Conservation (phyloP, 441 rosid species). For the Brassica balearica region DNA sequence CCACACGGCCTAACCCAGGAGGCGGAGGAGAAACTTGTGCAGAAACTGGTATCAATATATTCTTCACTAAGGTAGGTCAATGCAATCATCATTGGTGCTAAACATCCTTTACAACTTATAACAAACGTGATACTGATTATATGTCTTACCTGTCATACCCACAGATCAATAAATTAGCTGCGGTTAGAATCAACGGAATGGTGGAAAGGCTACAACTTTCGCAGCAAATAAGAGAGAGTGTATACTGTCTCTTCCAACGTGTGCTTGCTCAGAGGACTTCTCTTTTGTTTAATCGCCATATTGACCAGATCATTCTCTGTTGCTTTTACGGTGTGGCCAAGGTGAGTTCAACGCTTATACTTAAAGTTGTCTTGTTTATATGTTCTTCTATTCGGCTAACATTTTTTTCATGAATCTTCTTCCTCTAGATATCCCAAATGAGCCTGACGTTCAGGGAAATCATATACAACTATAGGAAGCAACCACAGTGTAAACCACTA, state of each 20-base stretch:
- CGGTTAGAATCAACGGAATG: slow-evolving; percentile 96
- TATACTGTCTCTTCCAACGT: slow-evolving; percentile 83
- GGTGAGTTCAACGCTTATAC: slow-evolving; percentile 54
- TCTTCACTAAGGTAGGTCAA: slow-evolving; percentile 77
- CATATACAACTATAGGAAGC: slow-evolving; percentile 90
- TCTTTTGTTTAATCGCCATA: slow-evolving; percentile 91
- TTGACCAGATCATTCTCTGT: slow-evolving; percentile 97
- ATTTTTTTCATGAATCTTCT: slow-evolving; percentile 20
- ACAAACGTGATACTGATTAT: slow-evolving; percentile 1
- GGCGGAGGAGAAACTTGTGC: slow-evolving; percentile 99
- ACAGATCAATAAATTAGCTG: slow-evolving; percentile 95
- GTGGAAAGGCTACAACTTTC: slow-evolving; percentile 90
- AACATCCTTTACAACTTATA: neutral
- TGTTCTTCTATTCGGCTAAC: slow-evolving; percentile 32
- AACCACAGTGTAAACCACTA: slow-evolving; percentile 94
- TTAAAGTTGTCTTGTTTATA: slow-evolving; percentile 22
- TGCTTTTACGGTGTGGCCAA: slow-evolving; percentile 96
- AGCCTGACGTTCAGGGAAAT: slow-evolving; percentile 86
- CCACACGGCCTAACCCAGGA: slow-evolving; percentile 94
- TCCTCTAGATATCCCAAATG: slow-evolving; percentile 78
- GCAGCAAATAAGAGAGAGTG: slow-evolving; percentile 85
- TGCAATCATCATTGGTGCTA: slow-evolving; percentile 16
- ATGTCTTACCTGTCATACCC: slow-evolving; percentile 9
- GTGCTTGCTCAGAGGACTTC: slow-evolving; percentile 77
- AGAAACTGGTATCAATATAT: slow-evolving; percentile 94